phyloP scores from a whole-genome alignment of 805 yeast genomes.

The Hanseniaspora meyeri region DNA sequence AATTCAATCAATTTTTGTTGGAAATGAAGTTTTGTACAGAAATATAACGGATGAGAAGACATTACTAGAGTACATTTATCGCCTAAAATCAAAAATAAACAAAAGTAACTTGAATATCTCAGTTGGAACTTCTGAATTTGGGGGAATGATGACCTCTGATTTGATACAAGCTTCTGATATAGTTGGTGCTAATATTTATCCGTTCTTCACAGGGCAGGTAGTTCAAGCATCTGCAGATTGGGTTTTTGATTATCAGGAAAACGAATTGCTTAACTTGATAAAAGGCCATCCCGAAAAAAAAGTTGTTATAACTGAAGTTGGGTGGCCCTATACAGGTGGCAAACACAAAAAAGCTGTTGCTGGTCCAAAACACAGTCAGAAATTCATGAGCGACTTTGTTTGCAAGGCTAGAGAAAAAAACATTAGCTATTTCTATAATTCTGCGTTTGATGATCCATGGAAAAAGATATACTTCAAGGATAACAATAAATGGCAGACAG shows the following conservation, averaged over 20 bases:
- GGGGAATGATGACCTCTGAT: constrained; percentile 33
- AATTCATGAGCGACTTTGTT: constrained; percentile 40
- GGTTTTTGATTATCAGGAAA: constrained; percentile 37
- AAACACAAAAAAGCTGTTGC: constrained; percentile 36
- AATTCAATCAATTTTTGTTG: constrained; percentile 44
- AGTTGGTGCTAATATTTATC: constrained; percentile 53
- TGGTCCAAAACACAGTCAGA: constrained; percentile 32
- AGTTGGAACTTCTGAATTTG: constrained; percentile 54
- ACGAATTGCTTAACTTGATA: constrained; percentile 32
- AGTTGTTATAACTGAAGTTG: constrained; percentile 47
- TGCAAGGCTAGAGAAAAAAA: constrained; percentile 32
- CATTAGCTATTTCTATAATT: constrained; percentile 48
- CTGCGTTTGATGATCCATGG: constrained; percentile 68
- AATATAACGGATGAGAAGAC: constrained; percentile 33
- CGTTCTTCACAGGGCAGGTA: constrained; percentile 49
- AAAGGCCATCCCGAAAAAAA: constrained; percentile 21
- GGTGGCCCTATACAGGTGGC: constrained; percentile 65
- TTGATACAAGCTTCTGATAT: constrained; percentile 39
- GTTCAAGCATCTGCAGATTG: constrained; percentile 40
- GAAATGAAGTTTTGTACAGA: constrained; percentile 51
- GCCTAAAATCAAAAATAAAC: constrained; percentile 31
- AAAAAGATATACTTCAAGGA: constrained; percentile 40
- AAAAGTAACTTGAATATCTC: constrained; percentile 31
- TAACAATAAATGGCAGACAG: constrained; percentile 48
- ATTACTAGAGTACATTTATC: constrained; percentile 33